Percentiles rank a stretch among this genome's conserved stretches.
phyloP scores from a whole-genome alignment of 805 yeast genomes.

The Monosporozyma yasuniensis region DNA sequence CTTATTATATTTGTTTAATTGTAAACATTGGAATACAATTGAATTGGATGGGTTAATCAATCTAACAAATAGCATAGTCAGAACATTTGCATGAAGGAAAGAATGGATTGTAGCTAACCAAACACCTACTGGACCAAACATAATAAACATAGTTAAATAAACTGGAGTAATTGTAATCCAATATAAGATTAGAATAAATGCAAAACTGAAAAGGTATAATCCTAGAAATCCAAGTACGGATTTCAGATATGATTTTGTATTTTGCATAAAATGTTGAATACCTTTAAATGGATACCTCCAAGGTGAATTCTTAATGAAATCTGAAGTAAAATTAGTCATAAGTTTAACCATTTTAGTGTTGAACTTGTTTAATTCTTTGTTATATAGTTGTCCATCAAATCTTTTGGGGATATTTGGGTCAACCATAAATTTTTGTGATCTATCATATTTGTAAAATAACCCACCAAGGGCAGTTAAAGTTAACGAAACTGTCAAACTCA shows the following conservation, averaged over 20 bases:
- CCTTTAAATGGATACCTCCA: conserved; percentile 23
- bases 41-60: conserved; percentile 18
- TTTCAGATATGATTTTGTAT: conserved; percentile 11
- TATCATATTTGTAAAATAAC: conserved; percentile 20
- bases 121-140: conserved; percentile 26
- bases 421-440: conserved; percentile 16
- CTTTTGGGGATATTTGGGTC: conserved; percentile 11
- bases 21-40: conserved; percentile 11
- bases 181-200: conserved; percentile 17
- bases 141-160: conserved; percentile 20
- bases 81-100: conserved; percentile 23
- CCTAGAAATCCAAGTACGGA: conserved; percentile 8
- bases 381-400: conserved; percentile 12
- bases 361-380: conserved; percentile 8
- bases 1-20: conserved; percentile 7
- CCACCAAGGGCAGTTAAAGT: conserved; percentile 25
- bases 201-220: conserved; percentile 14
- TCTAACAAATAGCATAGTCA: conserved; percentile 28
- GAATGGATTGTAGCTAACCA: conserved; percentile 23
- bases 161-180: conserved; percentile 27
- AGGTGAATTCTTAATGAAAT: conserved; percentile 16
- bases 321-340: conserved; percentile 17
- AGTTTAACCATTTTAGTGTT: conserved; percentile 8
- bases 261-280: conserved; percentile 11
- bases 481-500: conserved; percentile 29